These are phyloP conservation scores for Lentinula boryana DNA, from an alignment of 768 basidiomycete genomes.

Conservation along the genomic window DNA sequence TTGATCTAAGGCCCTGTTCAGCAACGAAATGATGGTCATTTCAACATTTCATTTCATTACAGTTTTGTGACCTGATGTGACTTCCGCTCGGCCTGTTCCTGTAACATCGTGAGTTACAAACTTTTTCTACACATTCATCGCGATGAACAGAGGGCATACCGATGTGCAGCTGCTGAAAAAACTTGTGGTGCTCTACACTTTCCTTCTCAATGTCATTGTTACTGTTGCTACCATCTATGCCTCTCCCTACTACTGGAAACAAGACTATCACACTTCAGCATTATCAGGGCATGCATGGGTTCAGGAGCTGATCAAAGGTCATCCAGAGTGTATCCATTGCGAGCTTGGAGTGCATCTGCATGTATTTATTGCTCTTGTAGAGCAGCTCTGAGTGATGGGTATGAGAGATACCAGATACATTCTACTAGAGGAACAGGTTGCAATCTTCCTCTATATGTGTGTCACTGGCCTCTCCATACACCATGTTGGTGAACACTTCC, in stretches of 20 bases:
- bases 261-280: conserved; percentile 17
- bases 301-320: conserved; percentile 16
- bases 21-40: no score
- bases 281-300: conserved; percentile 18
- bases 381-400: conserved; percentile 5
- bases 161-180: neutral
- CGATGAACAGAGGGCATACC: no score
- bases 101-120: no score
- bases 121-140: no score
- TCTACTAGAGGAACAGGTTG: conserved; percentile 11
- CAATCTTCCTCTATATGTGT: conserved; percentile 14
- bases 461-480: conserved; percentile 14
- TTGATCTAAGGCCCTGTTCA: no score
- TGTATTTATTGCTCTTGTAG: conserved; percentile 14
- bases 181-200: neutral
- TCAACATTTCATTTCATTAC: no score
- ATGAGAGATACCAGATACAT: conserved; percentile 6
- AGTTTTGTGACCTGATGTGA: no score
- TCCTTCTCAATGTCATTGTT: neutral
- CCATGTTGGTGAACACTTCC: conserved; percentile 17
- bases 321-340: conserved; percentile 16
- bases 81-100: no score
- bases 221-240: conserved; percentile 2
- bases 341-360: conserved; percentile 15
- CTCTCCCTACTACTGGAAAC: conserved; percentile 7